phyloP scores from a whole-genome alignment of 257 asterid species.

The Jasminum sambac region DNA sequence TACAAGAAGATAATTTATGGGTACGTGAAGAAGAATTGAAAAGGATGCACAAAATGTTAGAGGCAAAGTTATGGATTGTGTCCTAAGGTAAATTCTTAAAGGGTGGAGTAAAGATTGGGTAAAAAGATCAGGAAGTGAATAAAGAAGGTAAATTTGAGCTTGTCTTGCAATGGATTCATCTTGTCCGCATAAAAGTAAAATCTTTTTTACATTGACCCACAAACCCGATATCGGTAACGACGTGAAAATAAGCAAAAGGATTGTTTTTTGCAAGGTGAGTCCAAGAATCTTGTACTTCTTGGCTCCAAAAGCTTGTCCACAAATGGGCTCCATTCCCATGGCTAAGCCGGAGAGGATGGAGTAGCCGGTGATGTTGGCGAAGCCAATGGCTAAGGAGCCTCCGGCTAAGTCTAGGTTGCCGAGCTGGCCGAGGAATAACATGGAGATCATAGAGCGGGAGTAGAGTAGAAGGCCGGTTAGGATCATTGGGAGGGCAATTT shows the following conservation, averaged over 20 bases:
- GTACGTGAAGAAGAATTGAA: conserved; percentile 56
- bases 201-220: conserved; percentile 61
- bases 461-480: conserved; percentile 72
- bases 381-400: conserved; percentile 72
- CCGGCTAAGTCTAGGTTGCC: conserved; percentile 75
- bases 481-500: conserved; percentile 69
- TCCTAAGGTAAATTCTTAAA: conserved; percentile 62
- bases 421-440: conserved; percentile 76
- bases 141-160: conserved; percentile 59
- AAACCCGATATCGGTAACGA: conserved; percentile 62
- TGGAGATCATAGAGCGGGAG: conserved; percentile 82
- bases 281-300: conserved; percentile 57
- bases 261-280: conserved; percentile 56
- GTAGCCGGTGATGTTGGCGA: too few species aligned
- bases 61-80: conserved; percentile 75
- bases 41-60: conserved; percentile 61
- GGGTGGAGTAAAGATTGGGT: conserved; percentile 71
- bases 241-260: conserved; percentile 50
- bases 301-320: conserved; percentile 84
- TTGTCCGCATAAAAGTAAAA: conserved; percentile 58
- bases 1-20: conserved; percentile 63
- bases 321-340: conserved; percentile 86
- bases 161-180: conserved; percentile 53
- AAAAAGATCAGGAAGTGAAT: conserved; percentile 61
- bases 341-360: conserved; percentile 78